A percentile compares a stretch with the other conserved stretches of the same genome.
phyloP scores from a whole-genome alignment of 2,329 filamentous ascomycete genomes.

The Hymenoscyphus occultus region DNA sequence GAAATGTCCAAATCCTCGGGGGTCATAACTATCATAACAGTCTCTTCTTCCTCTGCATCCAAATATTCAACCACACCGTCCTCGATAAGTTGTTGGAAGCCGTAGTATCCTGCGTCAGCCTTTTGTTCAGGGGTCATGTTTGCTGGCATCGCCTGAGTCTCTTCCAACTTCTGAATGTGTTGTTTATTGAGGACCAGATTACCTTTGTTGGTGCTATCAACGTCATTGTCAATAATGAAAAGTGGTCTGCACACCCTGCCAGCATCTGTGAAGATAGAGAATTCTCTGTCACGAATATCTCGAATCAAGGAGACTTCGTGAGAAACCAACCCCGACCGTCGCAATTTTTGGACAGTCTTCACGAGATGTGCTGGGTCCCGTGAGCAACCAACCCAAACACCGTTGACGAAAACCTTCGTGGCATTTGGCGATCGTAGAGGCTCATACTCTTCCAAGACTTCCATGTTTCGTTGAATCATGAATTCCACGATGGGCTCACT shows the following conservation, averaged over 20 bases:
- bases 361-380: constrained; percentile 85
- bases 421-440: constrained; percentile 81
- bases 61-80: constrained; percentile 91
- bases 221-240: constrained; percentile 88
- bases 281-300: constrained; percentile 95
- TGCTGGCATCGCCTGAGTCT: constrained; percentile 64
- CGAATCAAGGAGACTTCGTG: constrained; percentile 92
- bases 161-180: constrained; percentile 73
- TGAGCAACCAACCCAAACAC: constrained; percentile 96
- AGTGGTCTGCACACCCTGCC: constrained; percentile 91
- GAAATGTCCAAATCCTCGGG: constrained; percentile 88
- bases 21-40: constrained; percentile 98
- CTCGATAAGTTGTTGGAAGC: constrained; percentile 83
- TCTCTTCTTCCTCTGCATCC: constrained; percentile 97
- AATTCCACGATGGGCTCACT: constrained; percentile 89
- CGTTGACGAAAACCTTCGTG: constrained; percentile 97
- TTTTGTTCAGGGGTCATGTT: constrained; percentile 58
- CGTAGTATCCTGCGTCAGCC: constrained; percentile 60
- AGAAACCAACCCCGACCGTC: constrained; percentile 78
- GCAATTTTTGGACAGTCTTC: constrained; percentile 70
- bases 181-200: constrained; percentile 80
- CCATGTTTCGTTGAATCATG: constrained; percentile 95
- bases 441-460: constrained; percentile 93
- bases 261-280: constrained; percentile 97
- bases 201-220: constrained; percentile 70